Conservation (phyloP, 352 stramenopile genomes). For the Globisporangium yorkense region DNA sequence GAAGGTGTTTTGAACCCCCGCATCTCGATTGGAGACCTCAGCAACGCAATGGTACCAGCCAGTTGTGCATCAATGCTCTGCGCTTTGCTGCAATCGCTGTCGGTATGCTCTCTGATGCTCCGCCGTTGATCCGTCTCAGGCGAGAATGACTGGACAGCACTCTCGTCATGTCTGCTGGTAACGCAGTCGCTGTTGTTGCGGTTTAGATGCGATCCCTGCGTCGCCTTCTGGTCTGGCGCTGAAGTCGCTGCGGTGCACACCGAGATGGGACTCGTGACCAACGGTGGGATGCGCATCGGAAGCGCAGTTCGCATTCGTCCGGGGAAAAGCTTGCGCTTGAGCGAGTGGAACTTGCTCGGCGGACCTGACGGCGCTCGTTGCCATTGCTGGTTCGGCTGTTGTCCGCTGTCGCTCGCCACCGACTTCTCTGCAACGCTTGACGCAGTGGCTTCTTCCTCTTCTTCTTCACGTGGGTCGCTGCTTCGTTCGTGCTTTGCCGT, state of each 20-base stretch:
- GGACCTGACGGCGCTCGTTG: background rate
- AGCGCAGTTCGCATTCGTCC: slow-evolving; percentile 34
- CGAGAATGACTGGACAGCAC: background rate
- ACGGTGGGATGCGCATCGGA: slow-evolving; percentile 30
- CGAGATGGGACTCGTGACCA: slow-evolving; percentile 39
- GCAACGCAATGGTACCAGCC: background rate
- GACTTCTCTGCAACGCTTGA: background rate
- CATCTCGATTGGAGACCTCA: background rate
- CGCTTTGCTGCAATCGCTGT: no score
- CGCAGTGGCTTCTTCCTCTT: background rate
- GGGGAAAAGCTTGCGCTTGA: slow-evolving; percentile 58
- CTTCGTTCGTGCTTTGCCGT: background rate
- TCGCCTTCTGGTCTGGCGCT: background rate
- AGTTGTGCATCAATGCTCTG: no score
- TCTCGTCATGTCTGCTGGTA: no score
- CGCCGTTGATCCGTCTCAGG: background rate
- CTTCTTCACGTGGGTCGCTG: background rate
- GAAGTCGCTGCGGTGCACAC: background rate
- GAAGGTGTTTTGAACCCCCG: background rate
- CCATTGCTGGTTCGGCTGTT: background rate
- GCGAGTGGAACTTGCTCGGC: slow-evolving; percentile 31
- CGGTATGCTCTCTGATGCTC: no score
- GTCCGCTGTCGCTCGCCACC: background rate
- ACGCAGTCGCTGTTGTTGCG: no score
- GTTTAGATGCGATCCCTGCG: no score